These are phyloP conservation scores for Pyrenula massariospora DNA, from an alignment of 495 filamentous ascomycete species.

Conservation along the genomic window DNA sequence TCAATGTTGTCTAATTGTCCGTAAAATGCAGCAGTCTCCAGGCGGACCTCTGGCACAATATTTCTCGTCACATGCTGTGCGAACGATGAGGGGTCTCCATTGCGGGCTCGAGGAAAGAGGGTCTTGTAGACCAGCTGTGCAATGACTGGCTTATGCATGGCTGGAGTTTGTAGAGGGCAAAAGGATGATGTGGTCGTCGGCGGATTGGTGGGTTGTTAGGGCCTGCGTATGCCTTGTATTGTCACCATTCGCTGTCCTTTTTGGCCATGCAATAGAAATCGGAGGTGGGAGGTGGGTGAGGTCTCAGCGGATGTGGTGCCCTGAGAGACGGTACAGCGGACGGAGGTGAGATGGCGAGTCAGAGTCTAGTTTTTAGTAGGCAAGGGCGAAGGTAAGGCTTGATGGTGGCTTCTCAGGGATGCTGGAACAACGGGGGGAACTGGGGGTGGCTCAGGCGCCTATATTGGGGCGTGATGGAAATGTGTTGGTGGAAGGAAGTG, in stretches of 20 bases:
- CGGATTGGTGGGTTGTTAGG: too few relatives aligned
- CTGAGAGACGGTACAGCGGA: too few relatives aligned
- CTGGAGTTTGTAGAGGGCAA: conserved; percentile 2
- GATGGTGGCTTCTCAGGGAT: neutral
- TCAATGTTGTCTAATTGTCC: conserved; percentile 74
- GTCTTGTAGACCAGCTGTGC: conserved; percentile 42
- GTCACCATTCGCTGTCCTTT: too few relatives aligned
- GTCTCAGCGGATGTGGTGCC: too few relatives aligned
- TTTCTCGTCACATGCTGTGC: conserved; percentile 47
- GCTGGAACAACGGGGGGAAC: neutral
- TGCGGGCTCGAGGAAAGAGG: conserved; percentile 43
- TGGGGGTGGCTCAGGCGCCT: neutral
- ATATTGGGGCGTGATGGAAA: neutral
- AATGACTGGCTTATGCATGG: conserved; percentile 50
- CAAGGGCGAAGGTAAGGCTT: too few relatives aligned
- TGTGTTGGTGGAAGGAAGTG: neutral
- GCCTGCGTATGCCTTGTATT: too few relatives aligned
- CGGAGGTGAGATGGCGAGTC: too few relatives aligned
- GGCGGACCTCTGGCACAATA: conserved; percentile 79
- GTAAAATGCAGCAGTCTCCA: conserved; percentile 77
- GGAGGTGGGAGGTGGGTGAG: too few relatives aligned
- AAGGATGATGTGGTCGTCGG: too few relatives aligned
- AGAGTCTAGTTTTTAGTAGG: too few relatives aligned
- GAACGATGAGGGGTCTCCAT: conserved; percentile 45
- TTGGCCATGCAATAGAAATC: too few relatives aligned